These are phyloP conservation scores for Leucocoprinus birnbaumii DNA, from an alignment of 768 basidiomycete genomes.

Conservation along the genomic window DNA sequence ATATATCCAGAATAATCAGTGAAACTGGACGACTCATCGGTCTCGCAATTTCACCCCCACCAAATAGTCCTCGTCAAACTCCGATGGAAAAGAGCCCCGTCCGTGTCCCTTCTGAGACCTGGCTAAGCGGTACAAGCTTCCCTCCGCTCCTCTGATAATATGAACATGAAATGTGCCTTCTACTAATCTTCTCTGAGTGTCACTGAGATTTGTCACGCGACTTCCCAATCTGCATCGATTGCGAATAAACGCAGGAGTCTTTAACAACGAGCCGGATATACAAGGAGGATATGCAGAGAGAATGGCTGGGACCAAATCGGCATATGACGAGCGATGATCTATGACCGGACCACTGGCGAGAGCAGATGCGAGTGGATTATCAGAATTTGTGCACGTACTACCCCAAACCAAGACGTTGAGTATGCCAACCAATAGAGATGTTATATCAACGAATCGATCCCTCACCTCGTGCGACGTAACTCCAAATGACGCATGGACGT, in stretches of 20 bases:
- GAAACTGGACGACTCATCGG: too few relatives aligned
- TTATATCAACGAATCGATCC: constrained; percentile 50
- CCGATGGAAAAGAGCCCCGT: constrained; percentile 40
- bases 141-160: constrained; percentile 35
- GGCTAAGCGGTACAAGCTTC: constrained; percentile 24
- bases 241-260: constrained; percentile 5
- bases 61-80: constrained; percentile 72
- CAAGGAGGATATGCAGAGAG: constrained; percentile 87
- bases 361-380: constrained; percentile 76
- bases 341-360: constrained; percentile 59
- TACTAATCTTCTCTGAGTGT: constrained; percentile 52
- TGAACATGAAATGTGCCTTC: constrained; percentile 48
- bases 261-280: constrained; percentile 22
- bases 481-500: constrained; percentile 40
- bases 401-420: too few relatives aligned
- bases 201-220: constrained; percentile 34
- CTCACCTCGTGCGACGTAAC: constrained; percentile 18
- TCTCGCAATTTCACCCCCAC: too few relatives aligned
- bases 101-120: constrained; percentile 1
- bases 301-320: constrained; percentile 31
- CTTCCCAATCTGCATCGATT: constrained; percentile 57
- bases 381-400: constrained; percentile 55
- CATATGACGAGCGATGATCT: constrained; percentile 24
- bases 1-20: too few relatives aligned
- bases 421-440: too few relatives aligned